Base-by-base conservation (phyloP, 2,329 filamentous ascomycete genomes). In the Scedosporium boydii region DNA sequence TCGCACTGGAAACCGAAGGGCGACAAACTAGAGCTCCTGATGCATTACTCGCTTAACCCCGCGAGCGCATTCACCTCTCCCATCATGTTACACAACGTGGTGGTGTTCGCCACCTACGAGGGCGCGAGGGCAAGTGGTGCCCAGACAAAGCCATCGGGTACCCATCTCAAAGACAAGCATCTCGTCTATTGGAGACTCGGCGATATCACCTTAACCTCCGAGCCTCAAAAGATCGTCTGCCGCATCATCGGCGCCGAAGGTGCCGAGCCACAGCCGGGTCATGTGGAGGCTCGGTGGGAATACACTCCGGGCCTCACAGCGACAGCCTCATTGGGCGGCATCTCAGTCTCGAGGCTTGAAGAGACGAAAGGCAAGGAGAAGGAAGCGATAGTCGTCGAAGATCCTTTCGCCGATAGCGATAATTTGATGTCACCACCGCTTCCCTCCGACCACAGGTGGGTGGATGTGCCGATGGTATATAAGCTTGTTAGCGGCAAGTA, bases 21-120 rank as follows among this genome's bases (percentile, higher is more conserved):
- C 53, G 87, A 89, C 65, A 93, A 96, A 75, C 84, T 93, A n/a
- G 93, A 90, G 48, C 84, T 96, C 48, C 84, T 97, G 61, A 78
- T 98, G 44, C 86, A 89, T 70, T 98, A 97, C 75, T 86, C 87
- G 5, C 81, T 95, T 16, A 96, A 97, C 73, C 89, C 91, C 0
- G 77, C 80, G 1, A 91, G 72, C 66, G 78, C 76, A 58, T 76
- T 79, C 3, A 65, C 70, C 2, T 70, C 66, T 23, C 75, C 76
- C 1, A 74, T 77, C 66, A 78, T 69, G 70, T 82, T 74, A 70
- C 88, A 87, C 68, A 96, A 96, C 68, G 81, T 97, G 26, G 82
- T 89, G 5, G 79, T 96, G 27, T 80, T 91, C 16, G 84, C 88
- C 34, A 85, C 83, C 1, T 88, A 96, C 66, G 87, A 90, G 53